Evolutionary conservation across 1,139 yeast species (phyloP), one percentile per base, ranked within the genome.

Genomic region (Maudiozyma humilis): DNA sequence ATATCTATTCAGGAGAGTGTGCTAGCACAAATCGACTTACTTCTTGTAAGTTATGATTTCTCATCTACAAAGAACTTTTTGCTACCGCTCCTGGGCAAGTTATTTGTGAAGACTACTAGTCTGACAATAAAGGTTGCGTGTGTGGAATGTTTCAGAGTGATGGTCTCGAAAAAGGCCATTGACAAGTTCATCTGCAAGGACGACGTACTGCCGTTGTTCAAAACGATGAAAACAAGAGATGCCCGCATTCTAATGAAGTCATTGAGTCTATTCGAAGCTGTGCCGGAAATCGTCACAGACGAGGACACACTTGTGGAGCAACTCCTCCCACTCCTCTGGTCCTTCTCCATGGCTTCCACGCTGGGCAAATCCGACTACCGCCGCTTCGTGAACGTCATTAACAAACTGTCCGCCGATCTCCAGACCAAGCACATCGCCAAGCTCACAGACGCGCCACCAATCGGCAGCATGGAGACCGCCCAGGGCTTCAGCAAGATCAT

Each of bases 81-180:
- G 15, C 76, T 85, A 59, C 95, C 96, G 1, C 67, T 78, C 36
- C 69, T 88, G 19, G 76, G 87, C 35, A 75, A 73, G 36, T 75
- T 86, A 2, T 89, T 88, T 63, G 76, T 86, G 35, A 83, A 87
- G 38, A 89, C 97, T 0, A 84, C 93, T 0, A 77, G 91, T 35
- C 67, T 88, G 34, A 78, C 85, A 3, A 84, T 89, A 27, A 88
- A 91, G 55, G 68, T 82, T 30, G 72, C 79, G 13, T 76, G 95
- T 2, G 70, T 88, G n/a, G 68, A 71, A 25, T 72, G 85, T 0
- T 81, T 91, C 54, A 73, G 75, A 19, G 64, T 67, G 40, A 67
- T 88, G 56, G 73, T 86, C 13, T 73, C 72, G 13, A 67, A 66
- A 25, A 78, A 77, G 50, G 74, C 78, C 2, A 71, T 89, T 41